Conservation (phyloP, 352 stramenopile genomes). For the Phytophthora brassicae region DNA sequence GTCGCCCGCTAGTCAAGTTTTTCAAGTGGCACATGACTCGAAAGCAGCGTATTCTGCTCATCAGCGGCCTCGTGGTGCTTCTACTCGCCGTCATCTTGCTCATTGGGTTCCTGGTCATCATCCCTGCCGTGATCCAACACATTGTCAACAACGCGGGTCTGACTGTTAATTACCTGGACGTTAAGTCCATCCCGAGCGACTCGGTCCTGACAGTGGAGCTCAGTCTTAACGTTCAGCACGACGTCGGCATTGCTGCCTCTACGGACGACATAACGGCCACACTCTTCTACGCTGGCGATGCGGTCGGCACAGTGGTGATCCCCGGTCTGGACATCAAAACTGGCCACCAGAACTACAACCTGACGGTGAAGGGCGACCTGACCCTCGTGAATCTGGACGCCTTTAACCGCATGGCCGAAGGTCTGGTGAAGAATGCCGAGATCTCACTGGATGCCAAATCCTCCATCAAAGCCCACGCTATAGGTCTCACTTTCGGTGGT, state of each 20-base stretch:
- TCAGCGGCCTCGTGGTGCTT: slow-evolving; percentile 43
- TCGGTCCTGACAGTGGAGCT: slow-evolving; percentile 49
- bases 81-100: slow-evolving; percentile 51
- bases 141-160: slow-evolving; percentile 59
- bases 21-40: slow-evolving; percentile 58
- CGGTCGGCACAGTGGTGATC: slow-evolving; percentile 51
- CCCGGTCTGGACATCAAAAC: slow-evolving; percentile 55
- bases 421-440: slow-evolving; percentile 35
- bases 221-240: slow-evolving; percentile 54
- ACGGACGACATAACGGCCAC: slow-evolving; percentile 57
- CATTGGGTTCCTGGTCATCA: slow-evolving; percentile 64
- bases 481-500: slow-evolving; percentile 53
- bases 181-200: slow-evolving; percentile 43
- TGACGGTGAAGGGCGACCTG: slow-evolving; percentile 41
- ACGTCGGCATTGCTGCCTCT: slow-evolving; percentile 37
- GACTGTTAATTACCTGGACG: slow-evolving; percentile 67
- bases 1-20: slow-evolving; percentile 39
- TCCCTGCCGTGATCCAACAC: slow-evolving; percentile 61
- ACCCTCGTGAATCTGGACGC: slow-evolving; percentile 34
- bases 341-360: slow-evolving; percentile 52
- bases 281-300: slow-evolving; percentile 43
- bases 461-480: slow-evolving; percentile 43
- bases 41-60: slow-evolving; percentile 47
- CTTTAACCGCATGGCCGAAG: slow-evolving; percentile 48
- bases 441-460: slow-evolving; percentile 44